Evolutionary conservation across 2,329 filamentous ascomycete species (phyloP).

Genomic region (Metarhizium rileyi): DNA sequence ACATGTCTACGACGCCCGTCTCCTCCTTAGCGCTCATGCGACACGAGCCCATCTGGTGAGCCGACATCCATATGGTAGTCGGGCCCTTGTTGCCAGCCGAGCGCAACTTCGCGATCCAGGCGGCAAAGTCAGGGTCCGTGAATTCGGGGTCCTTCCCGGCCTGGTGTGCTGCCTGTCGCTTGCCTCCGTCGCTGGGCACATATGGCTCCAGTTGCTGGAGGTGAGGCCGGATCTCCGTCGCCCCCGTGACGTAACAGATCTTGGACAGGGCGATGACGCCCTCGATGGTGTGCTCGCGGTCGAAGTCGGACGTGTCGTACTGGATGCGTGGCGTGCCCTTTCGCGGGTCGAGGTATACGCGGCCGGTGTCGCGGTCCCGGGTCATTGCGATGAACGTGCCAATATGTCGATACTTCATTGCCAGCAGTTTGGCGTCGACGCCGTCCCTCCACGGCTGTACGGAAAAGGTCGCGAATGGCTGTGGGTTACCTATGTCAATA

Average conservation of each 20-base stretch:
- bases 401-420: slow-evolving; percentile 58
- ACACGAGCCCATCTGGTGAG: slow-evolving; percentile 74
- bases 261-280: slow-evolving; percentile 64
- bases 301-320: slow-evolving; percentile 63
- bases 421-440: slow-evolving; percentile 61
- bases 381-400: slow-evolving; percentile 63
- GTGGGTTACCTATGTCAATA: slow-evolving; percentile 1
- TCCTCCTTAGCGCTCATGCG: slow-evolving; percentile 51
- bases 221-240: slow-evolving; percentile 64
- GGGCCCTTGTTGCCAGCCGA: slow-evolving; percentile 40
- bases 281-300: slow-evolving; percentile 61
- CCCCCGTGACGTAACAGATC: slow-evolving; percentile 69
- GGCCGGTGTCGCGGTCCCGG: slow-evolving; percentile 67
- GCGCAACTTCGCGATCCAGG: slow-evolving; percentile 47
- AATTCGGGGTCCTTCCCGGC: slow-evolving; percentile 31
- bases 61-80: slow-evolving; percentile 50
- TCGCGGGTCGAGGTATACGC: slow-evolving; percentile 60
- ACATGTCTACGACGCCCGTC: slow-evolving; percentile 48
- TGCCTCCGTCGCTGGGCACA: slow-evolving; percentile 22
- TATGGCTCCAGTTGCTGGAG: slow-evolving; percentile 58
- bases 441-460: slow-evolving; percentile 58
- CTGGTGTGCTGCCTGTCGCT: slow-evolving; percentile 11
- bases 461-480: slow-evolving; percentile 56
- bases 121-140: slow-evolving; percentile 48
- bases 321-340: slow-evolving; percentile 56